Evolutionary conservation across 1,284 basidiomycete species (phyloP), one percentile per base, ranked within the genome.

Genomic region (Ustilago cynodontis): DNA sequence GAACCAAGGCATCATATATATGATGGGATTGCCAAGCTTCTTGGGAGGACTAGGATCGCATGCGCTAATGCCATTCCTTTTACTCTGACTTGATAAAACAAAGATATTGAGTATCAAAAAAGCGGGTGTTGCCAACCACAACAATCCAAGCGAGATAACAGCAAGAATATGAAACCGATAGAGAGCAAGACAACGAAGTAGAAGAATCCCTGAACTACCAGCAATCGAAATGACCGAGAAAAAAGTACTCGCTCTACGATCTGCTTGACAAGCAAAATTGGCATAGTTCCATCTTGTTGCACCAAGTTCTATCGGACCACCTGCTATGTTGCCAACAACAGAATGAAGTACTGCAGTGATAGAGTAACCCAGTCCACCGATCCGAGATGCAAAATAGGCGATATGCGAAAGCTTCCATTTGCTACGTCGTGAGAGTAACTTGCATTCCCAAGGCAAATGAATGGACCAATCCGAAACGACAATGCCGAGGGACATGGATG

Each of bases 401-500:
- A 77, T 70, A 49, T 77, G 70, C n/a, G 75, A 77, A 11, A 73
- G 75, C 59, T 77, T 77, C 75, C 75, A 77, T 41, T 63, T 69
- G 29, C 58, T 65, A 20, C 75, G 75, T 31, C 37, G 59, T 14
- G 66, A 49, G 39, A 77, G 59, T 24, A 77, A 62, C 62, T 59
- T 61, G 66, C 70, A 72, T 49, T 77, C 75, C 75, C 75, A 77
- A 2, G 70, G 75, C 20, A 77, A 50, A 60, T 77, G 69, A 29
- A 72, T 59, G 7, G 70, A 72, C 75, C 75, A 77, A 43, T 77
- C 75, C 11, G 75, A 68, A 7, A 77, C 70, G 7, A 77, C 63
- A n/a, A 77, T 14, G 20, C 75, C 75, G 10, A 77, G 51, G 13
- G 70, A 55, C 65, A 77, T 66, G 47, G 75, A 65, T 6, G 75